Base-by-base conservation (phyloP, 2,329 filamentous ascomycete genomes). In the Huntiella moniliformis region DNA sequence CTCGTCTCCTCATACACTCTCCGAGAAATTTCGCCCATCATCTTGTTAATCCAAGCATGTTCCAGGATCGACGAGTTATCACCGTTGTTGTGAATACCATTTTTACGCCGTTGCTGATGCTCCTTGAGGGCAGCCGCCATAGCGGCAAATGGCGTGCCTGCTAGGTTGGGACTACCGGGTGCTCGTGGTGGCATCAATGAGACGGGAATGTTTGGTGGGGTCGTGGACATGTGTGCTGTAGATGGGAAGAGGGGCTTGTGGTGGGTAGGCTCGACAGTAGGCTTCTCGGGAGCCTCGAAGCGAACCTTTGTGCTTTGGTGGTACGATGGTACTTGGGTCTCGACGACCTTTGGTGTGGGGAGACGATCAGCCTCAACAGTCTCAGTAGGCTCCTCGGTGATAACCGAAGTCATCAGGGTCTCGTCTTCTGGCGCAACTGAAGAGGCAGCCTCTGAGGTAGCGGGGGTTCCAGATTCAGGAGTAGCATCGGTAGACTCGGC, bases 41-140 rank as follows among this genome's bases (percentile, higher is more conserved):
- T 91, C 66, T 94, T 91, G 65, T 80, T 77, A 63, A 91, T 81
- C 82, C 83, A 91, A 2, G 82, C 83, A 59, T 85, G 79, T 58
- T 86, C 81, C 18, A 84, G 65, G 42, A 85, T 82, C 0, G 71
- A 71, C 10, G 70, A 67, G 4, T 64, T 66, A 31, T 73, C 70
- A 1, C 67, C 69, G 6, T 13, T 18, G 10, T 41, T 18, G 5
- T 16, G 15, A 5, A 12, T 22, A n/a, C 37, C 42, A 34, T 45
- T 38, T 34, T 54, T 57, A 43, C 60, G 57, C 41, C 46, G 32
- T 13, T 45, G 47, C n/a, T 50, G 44, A 11, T 38, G 44, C 16
- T 50, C 47, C 41, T 46, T 50, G 31, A 50, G 32, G 6, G 40
- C 44, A 10, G 41, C 42, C 0, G 45, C 45, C 38, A 47, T 31